Evolutionary conservation across 2,329 filamentous ascomycete genomes (phyloP), one percentile per base, ranked within the genome.

Genomic region (Gnomoniopsis sp.): DNA sequence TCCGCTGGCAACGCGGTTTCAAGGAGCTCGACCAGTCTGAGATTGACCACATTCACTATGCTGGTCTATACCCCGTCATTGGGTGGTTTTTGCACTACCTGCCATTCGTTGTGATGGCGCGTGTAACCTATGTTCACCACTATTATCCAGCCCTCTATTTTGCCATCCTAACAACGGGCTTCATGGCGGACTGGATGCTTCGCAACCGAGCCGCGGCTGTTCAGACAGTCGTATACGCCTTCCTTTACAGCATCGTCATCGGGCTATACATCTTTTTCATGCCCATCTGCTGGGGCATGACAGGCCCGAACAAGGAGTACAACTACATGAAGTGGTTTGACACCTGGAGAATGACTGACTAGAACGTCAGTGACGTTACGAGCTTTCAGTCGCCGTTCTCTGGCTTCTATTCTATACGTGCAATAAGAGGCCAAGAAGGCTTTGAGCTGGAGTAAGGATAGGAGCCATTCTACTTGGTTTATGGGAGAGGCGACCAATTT

Each of bases 141-240:
- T 99, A 99, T 81, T 99, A 98, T 75, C 95, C 95, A 12, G 95
- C 95, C 11, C 85, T 99, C 12, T 99, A 98, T 80, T 99, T 98
- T 73, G 93, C 95, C 67, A 96, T 99, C 65, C 79, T 99, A 49
- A 86, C 85, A 17, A 86, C 93, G 62, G 93, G 93, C 55, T 99
- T 99, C 82, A 83, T 92, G 65, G 77, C 90, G 57, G 92, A 98
- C 74, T 98, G 91, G 88, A 79, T 88, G 63, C 85, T 91, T 49
- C 83, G 87, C 64, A 87, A 83, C 67, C 78, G 90, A 64, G 82
- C 80, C 65, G 84, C 83, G 69, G 77, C 74, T 46, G 68, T 91
- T 33, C 87, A 90, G 73, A 85, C 84, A 73, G 80, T 75, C 14
- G 74, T 90, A n/a, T 97, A 93, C 72, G 82, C 81, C 30, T 66